Evolutionary conservation across 2,329 filamentous ascomycete species (phyloP).

Genomic region (Clarireedia monteithiana): DNA sequence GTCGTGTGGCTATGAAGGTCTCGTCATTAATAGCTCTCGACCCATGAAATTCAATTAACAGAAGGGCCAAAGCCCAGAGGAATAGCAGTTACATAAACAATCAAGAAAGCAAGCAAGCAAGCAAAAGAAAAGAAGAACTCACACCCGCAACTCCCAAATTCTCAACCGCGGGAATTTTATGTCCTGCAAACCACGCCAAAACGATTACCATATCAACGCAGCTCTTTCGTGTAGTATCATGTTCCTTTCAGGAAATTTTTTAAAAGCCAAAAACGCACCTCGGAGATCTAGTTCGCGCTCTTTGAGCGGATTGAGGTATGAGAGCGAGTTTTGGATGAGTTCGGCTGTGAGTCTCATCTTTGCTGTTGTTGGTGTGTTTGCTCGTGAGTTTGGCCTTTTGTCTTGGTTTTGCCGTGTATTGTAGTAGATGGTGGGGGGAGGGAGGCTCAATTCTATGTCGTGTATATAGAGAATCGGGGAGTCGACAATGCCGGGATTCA

Average conservation of each 20-base stretch:
- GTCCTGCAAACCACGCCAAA: conserved; percentile 61
- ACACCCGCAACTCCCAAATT: conserved; percentile 93
- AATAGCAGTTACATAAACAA: too few relatives aligned
- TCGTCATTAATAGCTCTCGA: not conserved
- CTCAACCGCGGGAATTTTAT: conserved; percentile 95
- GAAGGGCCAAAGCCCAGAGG: too few relatives aligned
- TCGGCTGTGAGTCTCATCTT: conserved; percentile 91
- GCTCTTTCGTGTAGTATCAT: conserved; percentile 85
- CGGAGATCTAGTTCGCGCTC: conserved; percentile 98
- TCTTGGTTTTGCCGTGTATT: not conserved
- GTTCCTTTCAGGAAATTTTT: conserved; percentile 63
- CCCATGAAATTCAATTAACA: too few relatives aligned
- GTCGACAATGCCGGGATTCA: too few relatives aligned
- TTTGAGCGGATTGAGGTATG: conserved; percentile 97
- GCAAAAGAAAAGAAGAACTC: conserved; percentile 33
- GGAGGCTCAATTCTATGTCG: not conserved
- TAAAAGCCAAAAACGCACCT: conserved; percentile 63
- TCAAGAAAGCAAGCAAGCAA: not conserved
- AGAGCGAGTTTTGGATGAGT: conserved; percentile 87
- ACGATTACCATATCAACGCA: conserved; percentile 69
- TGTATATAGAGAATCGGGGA: not conserved
- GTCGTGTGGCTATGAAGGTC: conserved; percentile 69
- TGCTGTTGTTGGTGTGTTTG: not conserved
- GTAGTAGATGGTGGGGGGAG: not conserved
- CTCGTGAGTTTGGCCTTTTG: conserved; percentile 10